Percentiles rank a stretch among this genome's conserved stretches.
phyloP scores from a whole-genome alignment of 768 basidiomycete genomes.

The Obba rivulosa region DNA sequence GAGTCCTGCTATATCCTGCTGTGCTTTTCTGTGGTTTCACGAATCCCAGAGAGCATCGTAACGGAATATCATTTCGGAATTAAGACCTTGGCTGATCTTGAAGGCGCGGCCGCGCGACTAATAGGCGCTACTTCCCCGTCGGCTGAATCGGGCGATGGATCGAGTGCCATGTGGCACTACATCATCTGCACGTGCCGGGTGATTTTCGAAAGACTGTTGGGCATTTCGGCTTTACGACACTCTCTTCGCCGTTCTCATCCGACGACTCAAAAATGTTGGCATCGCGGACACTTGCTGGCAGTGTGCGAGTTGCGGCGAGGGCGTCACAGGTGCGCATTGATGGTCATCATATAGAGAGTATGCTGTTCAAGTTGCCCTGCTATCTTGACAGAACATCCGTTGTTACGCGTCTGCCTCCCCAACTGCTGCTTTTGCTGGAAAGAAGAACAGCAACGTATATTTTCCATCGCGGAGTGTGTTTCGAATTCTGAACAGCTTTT shows the following conservation, averaged over 20 bases:
- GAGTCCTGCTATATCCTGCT: too few species aligned
- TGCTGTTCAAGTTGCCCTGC: neutral
- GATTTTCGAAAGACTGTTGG: slow-evolving; percentile 13
- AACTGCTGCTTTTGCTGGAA: slow-evolving; percentile 85
- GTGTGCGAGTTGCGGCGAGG: slow-evolving; percentile 48
- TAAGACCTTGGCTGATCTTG: too few species aligned
- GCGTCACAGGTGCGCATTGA: slow-evolving; percentile 40
- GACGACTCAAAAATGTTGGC: slow-evolving; percentile 47
- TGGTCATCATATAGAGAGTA: neutral
- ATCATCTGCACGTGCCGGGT: slow-evolving; percentile 19
- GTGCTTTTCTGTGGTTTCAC: too few species aligned
- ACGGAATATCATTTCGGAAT: too few species aligned
- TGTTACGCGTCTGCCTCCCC: slow-evolving; percentile 70
- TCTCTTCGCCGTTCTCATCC: slow-evolving; percentile 19
- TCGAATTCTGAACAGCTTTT: neutral
- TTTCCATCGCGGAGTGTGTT: neutral
- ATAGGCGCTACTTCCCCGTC: too few species aligned
- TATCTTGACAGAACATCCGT: slow-evolving; percentile 42
- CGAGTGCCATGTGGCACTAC: slow-evolving; percentile 3
- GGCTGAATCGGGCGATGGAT: too few species aligned
- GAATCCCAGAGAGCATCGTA: too few species aligned
- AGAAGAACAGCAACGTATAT: slow-evolving; percentile 77
- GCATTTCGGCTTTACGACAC: slow-evolving; percentile 16
- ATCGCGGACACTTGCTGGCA: slow-evolving; percentile 48
- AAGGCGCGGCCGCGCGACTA: too few species aligned